Evolutionary conservation across 2,329 filamentous ascomycete genomes (phyloP).

Genomic region (Knufia petricola): DNA sequence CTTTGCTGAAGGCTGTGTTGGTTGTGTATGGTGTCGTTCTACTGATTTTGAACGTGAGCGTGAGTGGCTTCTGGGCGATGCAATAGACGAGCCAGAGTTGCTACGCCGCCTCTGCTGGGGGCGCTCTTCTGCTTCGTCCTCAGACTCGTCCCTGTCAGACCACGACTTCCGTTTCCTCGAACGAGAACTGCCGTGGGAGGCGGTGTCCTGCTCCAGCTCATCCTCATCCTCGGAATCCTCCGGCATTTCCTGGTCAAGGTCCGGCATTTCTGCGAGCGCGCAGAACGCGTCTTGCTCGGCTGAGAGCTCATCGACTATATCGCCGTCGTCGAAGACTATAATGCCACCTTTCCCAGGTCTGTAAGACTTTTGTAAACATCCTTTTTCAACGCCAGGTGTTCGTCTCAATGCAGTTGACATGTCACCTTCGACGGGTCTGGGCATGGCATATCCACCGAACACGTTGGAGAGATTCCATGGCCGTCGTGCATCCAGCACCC

Average conservation of each 20-base stretch:
- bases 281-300: conserved; percentile 73
- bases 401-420: conserved; percentile 39
- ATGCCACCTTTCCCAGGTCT: conserved; percentile 75
- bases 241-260: conserved; percentile 65
- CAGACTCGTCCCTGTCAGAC: conserved; percentile 59
- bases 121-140: conserved; percentile 52
- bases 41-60: conserved; percentile 38
- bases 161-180: conserved; percentile 68
- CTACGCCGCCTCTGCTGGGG: conserved; percentile 74
- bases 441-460: conserved; percentile 60
- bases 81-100: conserved; percentile 53
- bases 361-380: conserved; percentile 62
- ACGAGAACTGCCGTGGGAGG: conserved; percentile 42
- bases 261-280: conserved; percentile 82
- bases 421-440: conserved; percentile 35
- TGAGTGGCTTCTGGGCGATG: conserved; percentile 33
- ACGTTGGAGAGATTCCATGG: conserved; percentile 94
- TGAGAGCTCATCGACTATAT: conserved; percentile 73
- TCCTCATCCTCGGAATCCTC: conserved; percentile 50
- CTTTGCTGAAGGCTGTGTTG: conserved; percentile 58
- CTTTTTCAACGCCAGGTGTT: conserved; percentile 59
- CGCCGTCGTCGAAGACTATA: conserved; percentile 90
- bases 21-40: conserved; percentile 28
- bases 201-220: conserved; percentile 50
- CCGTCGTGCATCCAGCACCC: conserved; percentile 82